A percentile compares a stretch with the other conserved stretches of the same genome.
Evolutionary conservation across 73 alveolate genomes (phyloP).

Genomic region (Tetrahymena malaccensis): DNA sequence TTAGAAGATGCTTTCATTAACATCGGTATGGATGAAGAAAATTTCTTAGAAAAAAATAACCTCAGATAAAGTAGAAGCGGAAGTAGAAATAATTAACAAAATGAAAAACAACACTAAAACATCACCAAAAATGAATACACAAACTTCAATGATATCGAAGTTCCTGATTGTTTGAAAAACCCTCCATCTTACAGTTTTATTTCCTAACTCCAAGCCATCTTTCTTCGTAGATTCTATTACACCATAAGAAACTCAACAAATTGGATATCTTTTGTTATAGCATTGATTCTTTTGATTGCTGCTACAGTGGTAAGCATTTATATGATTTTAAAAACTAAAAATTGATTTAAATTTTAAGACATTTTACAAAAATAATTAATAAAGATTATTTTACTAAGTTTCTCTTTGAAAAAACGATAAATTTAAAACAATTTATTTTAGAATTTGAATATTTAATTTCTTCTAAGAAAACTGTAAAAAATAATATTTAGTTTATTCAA

Average conservation of each 20-base stretch:
- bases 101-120: not conserved
- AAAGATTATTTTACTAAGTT: too few species aligned
- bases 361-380: too few species aligned
- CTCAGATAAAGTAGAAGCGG: not conserved
- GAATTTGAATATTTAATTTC: too few species aligned
- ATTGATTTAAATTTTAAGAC: too few species aligned
- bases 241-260: constrained; percentile 25
- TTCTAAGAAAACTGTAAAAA: too few species aligned
- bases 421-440: too few species aligned
- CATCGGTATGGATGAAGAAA: constrained; percentile 70
- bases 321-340: not conserved
- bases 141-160: constrained; percentile 14
- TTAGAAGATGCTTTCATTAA: constrained; percentile 93
- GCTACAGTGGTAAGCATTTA: not conserved
- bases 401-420: too few species aligned
- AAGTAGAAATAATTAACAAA: not conserved
- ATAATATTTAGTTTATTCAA: too few species aligned
- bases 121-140: not conserved
- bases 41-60: constrained; percentile 2
- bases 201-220: constrained; percentile 2
- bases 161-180: constrained; percentile 14
- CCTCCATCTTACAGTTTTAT: constrained; percentile 17
- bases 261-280: constrained; percentile 16
- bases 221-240: constrained; percentile 1
- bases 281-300: not conserved